Evolutionary conservation across 805 yeast genomes (phyloP).

Genomic region (Pichia eremophila): DNA sequence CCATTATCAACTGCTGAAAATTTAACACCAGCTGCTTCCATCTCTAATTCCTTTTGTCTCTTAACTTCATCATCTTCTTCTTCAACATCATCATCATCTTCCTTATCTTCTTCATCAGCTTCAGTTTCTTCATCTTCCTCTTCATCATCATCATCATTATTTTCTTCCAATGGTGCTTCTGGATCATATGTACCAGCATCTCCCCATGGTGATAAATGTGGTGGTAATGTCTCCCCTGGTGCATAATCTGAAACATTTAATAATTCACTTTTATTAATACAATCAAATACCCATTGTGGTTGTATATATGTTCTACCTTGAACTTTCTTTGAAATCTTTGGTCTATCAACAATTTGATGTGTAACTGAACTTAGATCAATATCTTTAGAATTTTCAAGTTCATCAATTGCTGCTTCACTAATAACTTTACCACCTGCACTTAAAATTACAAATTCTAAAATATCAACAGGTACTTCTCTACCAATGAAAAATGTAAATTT

Average conservation of each 20-base stretch:
- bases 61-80: constrained; percentile 38
- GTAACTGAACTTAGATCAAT: constrained; percentile 65
- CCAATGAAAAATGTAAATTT: constrained; percentile 79
- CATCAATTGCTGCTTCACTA: constrained; percentile 83
- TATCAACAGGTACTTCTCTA: constrained; percentile 91
- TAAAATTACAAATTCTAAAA: constrained; percentile 76
- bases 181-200: constrained; percentile 90
- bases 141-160: constrained; percentile 33
- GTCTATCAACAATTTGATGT: constrained; percentile 93
- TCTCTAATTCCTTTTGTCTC: constrained; percentile 75
- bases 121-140: constrained; percentile 41
- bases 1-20: constrained; percentile 44
- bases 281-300: constrained; percentile 97
- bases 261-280: constrained; percentile 67
- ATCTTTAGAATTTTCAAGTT: constrained; percentile 38
- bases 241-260: constrained; percentile 75
- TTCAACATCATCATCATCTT: constrained; percentile 34
- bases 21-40: constrained; percentile 83
- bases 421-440: constrained; percentile 81
- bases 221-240: constrained; percentile 93
- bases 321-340: constrained; percentile 63
- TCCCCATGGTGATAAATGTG: constrained; percentile 98
- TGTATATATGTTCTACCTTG: constrained; percentile 91
- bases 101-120: constrained; percentile 44
- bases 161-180: constrained; percentile 36